Evolutionary conservation across 345 rosid genomes (phyloP), one percentile per base, ranked within the genome.

Genomic region (Eucalyptus microcorys): DNA sequence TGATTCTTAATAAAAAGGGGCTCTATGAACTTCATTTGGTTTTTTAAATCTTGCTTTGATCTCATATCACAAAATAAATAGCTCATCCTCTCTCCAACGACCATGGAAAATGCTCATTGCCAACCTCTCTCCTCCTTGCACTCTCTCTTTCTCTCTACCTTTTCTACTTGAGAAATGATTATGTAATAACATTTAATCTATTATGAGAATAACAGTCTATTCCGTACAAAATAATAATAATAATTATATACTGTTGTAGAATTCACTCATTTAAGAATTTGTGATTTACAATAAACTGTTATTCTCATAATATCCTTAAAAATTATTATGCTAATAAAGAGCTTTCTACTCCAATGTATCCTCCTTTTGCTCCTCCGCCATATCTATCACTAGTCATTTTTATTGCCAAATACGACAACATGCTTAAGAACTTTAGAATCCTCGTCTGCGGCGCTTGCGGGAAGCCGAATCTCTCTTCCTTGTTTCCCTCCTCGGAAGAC

Each of bases 341-440:
- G 0, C 10, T 52, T 52, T 52, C 24, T 1, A 52, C 24, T 52
- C 57, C 5, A 7, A 0, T 7, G 4, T 52, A 19, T 52, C 26
- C 26, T 88, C 87, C 43, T 52, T 79, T 42, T 87, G 79, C 86
- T 49, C 55, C 53, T 5, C 86, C 92, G 6, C 89, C 91, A 2
- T 93, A 91, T 90, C 91, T 91, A 88, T 94, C 94, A n/a, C 92
- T 92, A 37, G 43, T 86, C 57, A 90, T 86, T 21, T 91, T 95
- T 83, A 57, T 53, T 37, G 87, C 66, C 19, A 87, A 91, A 84
- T 92, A 94, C 88, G 88, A 90, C 49, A 91, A 88, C 52, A 94
- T 94, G 97, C 88, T 92, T 85, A 50, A 34, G 19, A 89, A 68
- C 89, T 93, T 94, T 91, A 92, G 71, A 90, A 88, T 93, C 55